These are phyloP conservation scores for Blakeslea trispora DNA, from an alignment of 371 early-diverging fungal species.

Conservation along the genomic window DNA sequence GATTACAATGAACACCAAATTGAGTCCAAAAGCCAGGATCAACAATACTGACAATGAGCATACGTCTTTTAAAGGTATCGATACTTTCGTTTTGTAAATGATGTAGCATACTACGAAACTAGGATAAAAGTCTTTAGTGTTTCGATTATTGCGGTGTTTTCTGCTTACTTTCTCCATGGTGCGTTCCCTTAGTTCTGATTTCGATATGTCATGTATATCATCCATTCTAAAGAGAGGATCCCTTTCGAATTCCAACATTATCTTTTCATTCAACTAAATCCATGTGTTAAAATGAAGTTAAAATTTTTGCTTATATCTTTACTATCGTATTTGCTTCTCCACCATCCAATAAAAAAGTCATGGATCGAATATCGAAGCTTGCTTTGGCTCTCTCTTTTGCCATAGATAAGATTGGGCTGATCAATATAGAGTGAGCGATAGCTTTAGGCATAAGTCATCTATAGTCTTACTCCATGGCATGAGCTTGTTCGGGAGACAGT, in stretches of 20 bases:
- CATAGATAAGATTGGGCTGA: conserved; percentile 49
- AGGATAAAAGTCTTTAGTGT: background rate
- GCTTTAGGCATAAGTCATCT: background rate
- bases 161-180: conserved; percentile 78
- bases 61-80: conserved; percentile 72
- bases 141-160: background rate
- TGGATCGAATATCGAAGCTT: conserved; percentile 72
- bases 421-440: no score
- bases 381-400: conserved; percentile 77
- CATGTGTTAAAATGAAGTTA: no score
- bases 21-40: conserved; percentile 94
- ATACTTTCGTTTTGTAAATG: conserved; percentile 78
- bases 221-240: conserved; percentile 85
- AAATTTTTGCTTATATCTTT: no score
- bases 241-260: conserved; percentile 88
- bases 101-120: conserved; percentile 74
- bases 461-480: conserved; percentile 31
- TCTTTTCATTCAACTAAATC: conserved; percentile 71
- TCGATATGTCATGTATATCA: conserved; percentile 78
- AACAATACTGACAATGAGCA: conserved; percentile 80
- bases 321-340: conserved; percentile 65
- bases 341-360: conserved; percentile 87
- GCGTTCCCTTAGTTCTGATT: conserved; percentile 80
- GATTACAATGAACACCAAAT: conserved; percentile 85
- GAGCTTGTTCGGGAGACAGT: conserved; percentile 25